These are phyloP conservation scores for Melaleuca quinquenervia DNA, from an alignment of 345 rosid genomes.

Conservation along the genomic window DNA sequence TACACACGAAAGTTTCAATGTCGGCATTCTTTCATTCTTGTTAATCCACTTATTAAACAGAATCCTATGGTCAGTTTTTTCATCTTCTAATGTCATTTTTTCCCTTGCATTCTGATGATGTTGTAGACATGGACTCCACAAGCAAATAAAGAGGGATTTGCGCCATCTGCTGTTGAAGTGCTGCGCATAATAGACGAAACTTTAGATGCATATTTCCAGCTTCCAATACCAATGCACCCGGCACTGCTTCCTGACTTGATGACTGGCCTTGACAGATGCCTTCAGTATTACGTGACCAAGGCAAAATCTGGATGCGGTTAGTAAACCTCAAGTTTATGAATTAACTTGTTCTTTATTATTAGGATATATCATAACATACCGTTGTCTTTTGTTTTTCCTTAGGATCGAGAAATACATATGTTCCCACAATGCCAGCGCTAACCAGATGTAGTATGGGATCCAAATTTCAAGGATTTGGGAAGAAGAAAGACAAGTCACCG, in stretches of 20 bases:
- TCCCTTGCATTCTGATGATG: conserved; percentile 7
- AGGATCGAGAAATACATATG: conserved; percentile 70
- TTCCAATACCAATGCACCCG: conserved; percentile 93
- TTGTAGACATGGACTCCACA: conserved; percentile 62
- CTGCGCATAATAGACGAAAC: conserved; percentile 77
- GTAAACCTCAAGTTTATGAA: conserved; percentile 4
- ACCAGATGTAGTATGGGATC: conserved; percentile 73
- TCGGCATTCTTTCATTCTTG: neutral
- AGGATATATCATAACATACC: neutral
- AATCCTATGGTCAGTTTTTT: neutral
- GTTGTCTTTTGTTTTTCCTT: conserved; percentile 6
- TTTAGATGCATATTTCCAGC: conserved; percentile 79
- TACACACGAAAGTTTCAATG: neutral
- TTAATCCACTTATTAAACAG: neutral
- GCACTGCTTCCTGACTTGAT: conserved; percentile 82
- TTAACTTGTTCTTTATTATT: neutral
- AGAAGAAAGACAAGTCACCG: conserved; percentile 81
- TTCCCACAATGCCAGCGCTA: conserved; percentile 92
- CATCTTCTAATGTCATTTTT: neutral
- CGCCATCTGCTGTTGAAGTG: conserved; percentile 77
- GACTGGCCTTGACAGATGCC: conserved; percentile 77
- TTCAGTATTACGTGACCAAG: conserved; percentile 73
- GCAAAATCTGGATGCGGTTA: conserved; percentile 94
- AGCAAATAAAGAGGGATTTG: conserved; percentile 61
- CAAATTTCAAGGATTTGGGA: conserved; percentile 87